These are phyloP conservation scores for Naganishia sp. DNA, from an alignment of 1,284 basidiomycete genomes.

Conservation along the genomic window DNA sequence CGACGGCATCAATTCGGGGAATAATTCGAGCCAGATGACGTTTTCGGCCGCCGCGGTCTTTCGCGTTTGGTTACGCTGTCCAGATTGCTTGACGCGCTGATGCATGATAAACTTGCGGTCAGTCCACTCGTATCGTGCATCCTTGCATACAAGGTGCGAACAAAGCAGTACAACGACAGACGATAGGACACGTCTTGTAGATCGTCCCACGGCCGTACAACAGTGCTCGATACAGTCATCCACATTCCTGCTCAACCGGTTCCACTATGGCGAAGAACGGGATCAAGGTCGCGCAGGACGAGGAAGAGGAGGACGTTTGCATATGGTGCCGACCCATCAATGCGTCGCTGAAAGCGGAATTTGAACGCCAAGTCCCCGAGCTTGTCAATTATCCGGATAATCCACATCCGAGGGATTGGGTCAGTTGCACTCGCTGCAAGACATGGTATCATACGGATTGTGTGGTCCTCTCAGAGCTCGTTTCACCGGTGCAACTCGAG, in stretches of 20 bases:
- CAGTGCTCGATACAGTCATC: not conserved
- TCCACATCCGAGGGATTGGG: conserved; percentile 39
- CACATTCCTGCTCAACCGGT: not conserved
- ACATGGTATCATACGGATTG: conserved; percentile 52
- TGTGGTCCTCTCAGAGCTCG: conserved; percentile 33
- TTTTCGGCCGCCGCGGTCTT: too few relatives aligned
- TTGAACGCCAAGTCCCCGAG: not conserved
- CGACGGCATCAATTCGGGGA: too few relatives aligned
- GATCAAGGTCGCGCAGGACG: not conserved
- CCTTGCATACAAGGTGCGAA: too few relatives aligned
- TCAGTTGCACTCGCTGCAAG: conserved; percentile 49
- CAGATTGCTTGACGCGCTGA: too few relatives aligned
- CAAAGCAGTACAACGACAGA: too few relatives aligned
- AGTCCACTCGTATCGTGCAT: too few relatives aligned
- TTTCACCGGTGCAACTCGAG: not conserved
- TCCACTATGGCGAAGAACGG: conserved; percentile 12
- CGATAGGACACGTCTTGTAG: not conserved
- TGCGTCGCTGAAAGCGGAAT: conserved; percentile 6
- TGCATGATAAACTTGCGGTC: too few relatives aligned
- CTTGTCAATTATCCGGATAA: not conserved
- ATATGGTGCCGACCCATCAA: conserved; percentile 16
- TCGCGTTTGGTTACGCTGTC: too few relatives aligned
- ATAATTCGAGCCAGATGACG: too few relatives aligned
- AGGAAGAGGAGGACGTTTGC: conserved; percentile 4
- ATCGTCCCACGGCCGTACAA: too few relatives aligned